Evolutionary conservation across 2,329 filamentous ascomycete species (phyloP).

Genomic region (Chrysosporium queenslandicum): DNA sequence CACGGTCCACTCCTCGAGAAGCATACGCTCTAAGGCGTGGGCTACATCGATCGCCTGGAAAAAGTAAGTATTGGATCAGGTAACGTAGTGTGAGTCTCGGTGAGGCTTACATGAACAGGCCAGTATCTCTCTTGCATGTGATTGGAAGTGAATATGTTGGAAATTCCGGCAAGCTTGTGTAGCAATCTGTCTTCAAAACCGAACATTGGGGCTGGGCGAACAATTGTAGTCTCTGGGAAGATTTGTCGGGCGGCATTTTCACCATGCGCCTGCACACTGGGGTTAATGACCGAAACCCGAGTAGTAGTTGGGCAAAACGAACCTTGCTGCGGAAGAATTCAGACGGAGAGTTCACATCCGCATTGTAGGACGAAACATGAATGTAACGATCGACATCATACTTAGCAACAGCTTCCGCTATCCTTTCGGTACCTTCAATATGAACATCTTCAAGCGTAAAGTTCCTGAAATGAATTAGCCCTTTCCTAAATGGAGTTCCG

Average conservation of each 20-base stretch:
- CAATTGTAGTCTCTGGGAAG: slow-evolving; percentile 94
- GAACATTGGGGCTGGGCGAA: slow-evolving; percentile 85
- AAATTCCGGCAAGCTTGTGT: slow-evolving; percentile 67
- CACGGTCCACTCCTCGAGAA: slow-evolving; percentile 81
- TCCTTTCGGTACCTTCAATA: slow-evolving; percentile 82
- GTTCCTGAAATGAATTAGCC: slow-evolving; percentile 50
- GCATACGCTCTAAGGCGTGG: slow-evolving; percentile 76
- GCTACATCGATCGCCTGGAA: slow-evolving; percentile 79
- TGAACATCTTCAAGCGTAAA: slow-evolving; percentile 89
- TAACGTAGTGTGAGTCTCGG: background rate
- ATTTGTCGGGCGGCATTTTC: slow-evolving; percentile 78
- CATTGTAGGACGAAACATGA: slow-evolving; percentile 93
- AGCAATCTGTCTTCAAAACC: slow-evolving; percentile 91
- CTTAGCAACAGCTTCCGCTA: slow-evolving; percentile 88
- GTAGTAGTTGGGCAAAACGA: slow-evolving; percentile 18
- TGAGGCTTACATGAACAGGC: slow-evolving; percentile 67
- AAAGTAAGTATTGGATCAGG: slow-evolving; percentile 13
- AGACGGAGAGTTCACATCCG: slow-evolving; percentile 64
- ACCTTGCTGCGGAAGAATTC: slow-evolving; percentile 91
- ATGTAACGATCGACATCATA: slow-evolving; percentile 97
- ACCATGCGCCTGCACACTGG: slow-evolving; percentile 51
- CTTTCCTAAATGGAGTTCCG: background rate
- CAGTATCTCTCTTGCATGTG: slow-evolving; percentile 84
- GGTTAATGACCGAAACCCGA: slow-evolving; percentile 14
- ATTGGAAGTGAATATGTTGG: slow-evolving; percentile 81